These are phyloP conservation scores for Aspergillus bombycis DNA, from an alignment of 2,329 filamentous ascomycete genomes.

Conservation along the genomic window DNA sequence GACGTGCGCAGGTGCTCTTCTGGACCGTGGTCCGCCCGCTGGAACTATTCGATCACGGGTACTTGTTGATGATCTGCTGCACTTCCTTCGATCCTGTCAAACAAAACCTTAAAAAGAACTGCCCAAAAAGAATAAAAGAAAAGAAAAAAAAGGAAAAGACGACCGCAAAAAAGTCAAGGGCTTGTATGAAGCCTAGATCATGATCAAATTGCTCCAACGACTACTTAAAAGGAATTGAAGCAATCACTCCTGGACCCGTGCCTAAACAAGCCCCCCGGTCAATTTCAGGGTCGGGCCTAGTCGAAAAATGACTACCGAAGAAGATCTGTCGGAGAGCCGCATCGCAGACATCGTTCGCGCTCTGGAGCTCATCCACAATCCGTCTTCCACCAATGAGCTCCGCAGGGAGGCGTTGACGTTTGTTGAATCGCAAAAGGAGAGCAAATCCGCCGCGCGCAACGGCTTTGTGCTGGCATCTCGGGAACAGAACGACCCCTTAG, in stretches of 20 bases:
- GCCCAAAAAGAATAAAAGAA: neutral
- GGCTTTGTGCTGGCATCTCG: constrained; percentile 83
- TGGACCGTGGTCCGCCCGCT: constrained; percentile 13
- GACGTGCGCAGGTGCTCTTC: constrained; percentile 6
- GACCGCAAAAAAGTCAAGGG: neutral
- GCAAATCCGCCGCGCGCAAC: constrained; percentile 77
- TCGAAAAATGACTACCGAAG: constrained; percentile 37
- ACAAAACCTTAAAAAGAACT: neutral
- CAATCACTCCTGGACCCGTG: constrained; percentile 1
- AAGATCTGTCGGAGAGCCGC: constrained; percentile 40
- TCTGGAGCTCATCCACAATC: constrained; percentile 82
- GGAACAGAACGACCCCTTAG: constrained; percentile 72
- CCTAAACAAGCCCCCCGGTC: neutral
- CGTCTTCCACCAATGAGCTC: constrained; percentile 76
- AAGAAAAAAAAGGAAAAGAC: neutral
- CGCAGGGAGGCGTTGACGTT: constrained; percentile 82
- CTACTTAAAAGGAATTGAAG: constrained; percentile 14
- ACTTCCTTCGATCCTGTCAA: neutral
- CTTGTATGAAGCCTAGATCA: constrained; percentile 16
- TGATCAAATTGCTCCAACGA: constrained; percentile 17
- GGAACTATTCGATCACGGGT: constrained; percentile 7
- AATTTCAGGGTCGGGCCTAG: neutral
- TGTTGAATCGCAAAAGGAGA: constrained; percentile 81
- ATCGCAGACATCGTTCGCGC: constrained; percentile 71
- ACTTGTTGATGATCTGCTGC: neutral